A percentile compares a stretch with the other conserved stretches of the same genome.
Evolutionary conservation across 192 early-diverging fungal genomes (phyloP).

Genomic region (Umbelopsis sp.): DNA sequence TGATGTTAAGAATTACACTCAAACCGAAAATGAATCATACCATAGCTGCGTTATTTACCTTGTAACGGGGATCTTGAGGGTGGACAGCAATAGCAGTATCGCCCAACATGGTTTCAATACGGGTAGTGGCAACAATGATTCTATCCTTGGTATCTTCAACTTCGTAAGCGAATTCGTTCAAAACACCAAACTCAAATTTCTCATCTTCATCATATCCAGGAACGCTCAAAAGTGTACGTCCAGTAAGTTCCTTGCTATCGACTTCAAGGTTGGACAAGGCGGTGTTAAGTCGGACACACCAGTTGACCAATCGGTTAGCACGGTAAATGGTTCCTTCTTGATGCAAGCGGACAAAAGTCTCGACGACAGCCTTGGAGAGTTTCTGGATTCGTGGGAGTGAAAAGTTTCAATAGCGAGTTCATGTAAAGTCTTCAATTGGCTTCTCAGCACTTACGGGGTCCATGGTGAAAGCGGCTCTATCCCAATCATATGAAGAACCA

Average conservation of each 20-base stretch:
- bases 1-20: background rate
- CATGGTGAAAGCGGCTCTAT: slow-evolving; percentile 78
- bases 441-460: too few relatives aligned
- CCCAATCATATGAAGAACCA: slow-evolving; percentile 94
- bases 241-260: slow-evolving; percentile 86
- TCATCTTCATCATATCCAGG: slow-evolving; percentile 92
- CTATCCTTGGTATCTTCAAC: slow-evolving; percentile 86
- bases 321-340: slow-evolving; percentile 96
- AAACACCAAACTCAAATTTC: slow-evolving; percentile 98
- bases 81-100: slow-evolving; percentile 97
- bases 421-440: background rate
- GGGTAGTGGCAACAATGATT: slow-evolving; percentile 96
- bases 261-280: slow-evolving; percentile 97
- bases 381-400: slow-evolving; percentile 42
- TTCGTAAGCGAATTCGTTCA: slow-evolving; percentile 93
- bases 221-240: slow-evolving; percentile 82
- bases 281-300: slow-evolving; percentile 96
- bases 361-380: slow-evolving; percentile 81
- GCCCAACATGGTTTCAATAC: slow-evolving; percentile 99
- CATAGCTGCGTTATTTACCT: slow-evolving; percentile 31
- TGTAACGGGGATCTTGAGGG: slow-evolving; percentile 91
- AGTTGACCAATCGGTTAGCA: slow-evolving; percentile 96
- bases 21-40: background rate
- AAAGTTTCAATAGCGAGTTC: background rate
- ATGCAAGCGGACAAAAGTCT: slow-evolving; percentile 94